Evolutionary conservation across 176 grass and related monocot genomes (phyloP), one percentile per base, ranked within the genome.

Genomic region (Avena insularis): DNA sequence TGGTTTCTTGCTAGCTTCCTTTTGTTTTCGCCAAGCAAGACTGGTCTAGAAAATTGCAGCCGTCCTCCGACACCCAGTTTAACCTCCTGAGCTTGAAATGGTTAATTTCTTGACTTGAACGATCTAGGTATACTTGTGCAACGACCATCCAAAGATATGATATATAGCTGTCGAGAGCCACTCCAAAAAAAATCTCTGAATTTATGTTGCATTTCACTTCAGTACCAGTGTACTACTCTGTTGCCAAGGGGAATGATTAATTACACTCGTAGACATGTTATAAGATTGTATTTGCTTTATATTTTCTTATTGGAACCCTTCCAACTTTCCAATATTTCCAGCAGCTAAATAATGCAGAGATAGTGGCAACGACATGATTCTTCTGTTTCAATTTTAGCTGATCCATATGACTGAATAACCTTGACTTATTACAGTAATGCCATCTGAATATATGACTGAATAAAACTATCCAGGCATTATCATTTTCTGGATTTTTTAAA

Each of bases 131-230:
- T 35, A 17, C 49, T 31, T 35, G 2, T 38, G 14, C 15, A 63
- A 27, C 27, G 27, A 3, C 47, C 21, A 17, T 13, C 72, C 14
- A 47, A 67, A 73, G 48, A 6, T 75, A 50, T 75, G 6, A 75
- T 55, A 55, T 36, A 15, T 56, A 56, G 75, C 75, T 77, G 15
- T 50, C 27, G 15, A 77, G 35, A 77, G 29, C 75, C 75, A 77
- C 16, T 53, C 75, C 3, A 49, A 49, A 49, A 49, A 2, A 23
- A 23, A 23, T 23, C 14, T 77, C 75, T 77, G 75, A 77, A 56
- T 77, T 77, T 77, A 77, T 77, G 75, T 77, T 56, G 75, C 50
- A 56, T 20, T 55, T 55, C 27, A 35, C 36, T 35, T 23, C 23
- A 31, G 35, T 0, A 64, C 1, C 25, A 10, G 6, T 21, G 0